phyloP scores from a whole-genome alignment of 805 yeast genomes.

The Pichia exigua region DNA sequence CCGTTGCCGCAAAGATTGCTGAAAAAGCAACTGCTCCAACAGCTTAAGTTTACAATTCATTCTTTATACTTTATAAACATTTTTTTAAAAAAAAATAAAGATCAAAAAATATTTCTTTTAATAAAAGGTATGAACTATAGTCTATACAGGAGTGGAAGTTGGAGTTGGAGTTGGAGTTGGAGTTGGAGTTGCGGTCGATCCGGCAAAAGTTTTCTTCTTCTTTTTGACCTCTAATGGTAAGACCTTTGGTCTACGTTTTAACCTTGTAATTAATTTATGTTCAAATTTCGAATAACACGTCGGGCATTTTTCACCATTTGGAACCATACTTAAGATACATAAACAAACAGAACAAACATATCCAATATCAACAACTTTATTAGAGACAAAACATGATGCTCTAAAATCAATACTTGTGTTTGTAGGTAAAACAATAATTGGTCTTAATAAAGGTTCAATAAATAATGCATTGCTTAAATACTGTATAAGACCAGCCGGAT shows the following conservation, averaged over 20 bases:
- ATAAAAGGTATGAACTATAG: no score
- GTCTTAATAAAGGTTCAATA: slow-evolving; percentile 76
- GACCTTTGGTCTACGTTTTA: slow-evolving; percentile 49
- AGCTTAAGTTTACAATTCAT: background rate
- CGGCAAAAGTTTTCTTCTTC: slow-evolving; percentile 12
- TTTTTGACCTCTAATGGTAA: slow-evolving; percentile 25
- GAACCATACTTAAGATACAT: slow-evolving; percentile 67
- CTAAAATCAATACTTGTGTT: slow-evolving; percentile 83
- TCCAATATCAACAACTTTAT: slow-evolving; percentile 87
- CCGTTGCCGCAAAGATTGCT: slow-evolving; percentile 19
- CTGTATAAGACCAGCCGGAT: slow-evolving; percentile 74
- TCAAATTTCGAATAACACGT: slow-evolving; percentile 81
- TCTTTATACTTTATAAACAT: background rate
- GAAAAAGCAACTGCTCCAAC: slow-evolving; percentile 9
- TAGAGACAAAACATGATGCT: slow-evolving; percentile 89
- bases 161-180: background rate
- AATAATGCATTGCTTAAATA: slow-evolving; percentile 75
- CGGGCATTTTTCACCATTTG: slow-evolving; percentile 66
- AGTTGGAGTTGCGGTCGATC: background rate
- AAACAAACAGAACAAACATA: slow-evolving; percentile 92
- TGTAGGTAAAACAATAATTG: slow-evolving; percentile 73
- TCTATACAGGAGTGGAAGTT: background rate
- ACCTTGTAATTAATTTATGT: slow-evolving; percentile 45
- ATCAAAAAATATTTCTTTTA: no score
- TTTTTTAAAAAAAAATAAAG: background rate